Percentiles rank a stretch among this genome's conserved stretches.
Evolutionary conservation across 768 basidiomycete genomes (phyloP).

Genomic region (Lactarius sanguifluus): DNA sequence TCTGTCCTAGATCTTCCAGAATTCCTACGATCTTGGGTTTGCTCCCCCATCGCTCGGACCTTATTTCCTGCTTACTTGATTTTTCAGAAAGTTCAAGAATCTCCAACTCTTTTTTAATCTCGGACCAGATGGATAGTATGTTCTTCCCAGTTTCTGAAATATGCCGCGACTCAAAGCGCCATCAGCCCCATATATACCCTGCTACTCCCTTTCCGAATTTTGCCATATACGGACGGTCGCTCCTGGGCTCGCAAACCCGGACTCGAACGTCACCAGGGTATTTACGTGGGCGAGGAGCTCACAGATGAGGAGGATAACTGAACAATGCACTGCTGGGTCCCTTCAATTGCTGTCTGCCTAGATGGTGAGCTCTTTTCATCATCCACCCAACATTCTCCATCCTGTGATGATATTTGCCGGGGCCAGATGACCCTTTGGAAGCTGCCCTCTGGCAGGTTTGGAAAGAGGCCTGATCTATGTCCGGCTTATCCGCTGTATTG

Average conservation of each 20-base stretch:
- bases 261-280: conserved; percentile 57
- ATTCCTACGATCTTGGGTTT: conserved; percentile 89
- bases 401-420: conserved; percentile 71
- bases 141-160: conserved; percentile 29
- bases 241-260: conserved; percentile 74
- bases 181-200: conserved; percentile 73
- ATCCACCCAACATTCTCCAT: conserved; percentile 10
- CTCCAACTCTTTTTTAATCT: conserved; percentile 86
- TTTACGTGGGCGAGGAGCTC: conserved; percentile 78
- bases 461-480: conserved; percentile 57
- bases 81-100: conserved; percentile 57
- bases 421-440: conserved; percentile 80
- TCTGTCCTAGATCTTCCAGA: conserved; percentile 64
- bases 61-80: background rate
- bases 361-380: conserved; percentile 1
- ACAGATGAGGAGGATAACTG: conserved; percentile 70
- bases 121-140: conserved; percentile 78
- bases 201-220: conserved; percentile 75
- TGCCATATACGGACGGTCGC: conserved; percentile 83
- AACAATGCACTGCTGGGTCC: background rate
- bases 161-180: background rate
- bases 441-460: conserved; percentile 25
- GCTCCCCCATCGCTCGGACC: conserved; percentile 27
- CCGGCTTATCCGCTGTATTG: conserved; percentile 44
- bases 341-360: background rate